Evolutionary conservation across 228 moss, liverwort and hornwort genomes (phyloP), one percentile per base, ranked within the genome.

Genomic region (Sphagnum magellanicum): DNA sequence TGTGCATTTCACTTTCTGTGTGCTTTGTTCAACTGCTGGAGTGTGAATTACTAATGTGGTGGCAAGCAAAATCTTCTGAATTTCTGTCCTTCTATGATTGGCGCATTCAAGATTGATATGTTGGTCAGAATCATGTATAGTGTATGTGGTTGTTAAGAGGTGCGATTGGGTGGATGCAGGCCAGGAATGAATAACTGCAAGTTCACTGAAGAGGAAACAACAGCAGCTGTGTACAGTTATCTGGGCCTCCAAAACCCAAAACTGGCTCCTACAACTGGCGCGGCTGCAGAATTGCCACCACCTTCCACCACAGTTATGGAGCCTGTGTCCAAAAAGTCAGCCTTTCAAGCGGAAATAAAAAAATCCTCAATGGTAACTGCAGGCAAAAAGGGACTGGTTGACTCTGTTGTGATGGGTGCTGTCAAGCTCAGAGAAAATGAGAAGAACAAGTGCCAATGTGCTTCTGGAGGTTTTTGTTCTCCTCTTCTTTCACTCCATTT

Each of bases 131-230:
- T 32, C 32, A 32, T 32, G 32, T 32, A 32, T 32, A 32, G 32
- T 32, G 32, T 12, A 8, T 55, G 55, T 67, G 52, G 13, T 49
- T 3, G 11, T 68, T 77, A 68, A 80, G 70, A 53, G 63, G 59
- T 17, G 67, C 8, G 72, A 60, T 59, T 17, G 16, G 32, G 64
- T 69, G 71, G 16, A 50, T 79, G 68, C 88, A 96, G 96, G 92
- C 89, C 89, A 17, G 86, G 81, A 50, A 77, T 92, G 78, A 92
- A 96, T 66, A 80, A 79, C 78, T 96, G 96, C 88, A 92, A 89
- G 75, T 84, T 71, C 50, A 60, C 66, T 47, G 92, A 96, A 73
- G 89, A 81, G 51, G 81, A 79, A 50, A 96, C 96, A 64, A 92
- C 91, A 70, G 82, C 82, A 48, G 96, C 86, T 50, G 92, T 96